Evolutionary conservation across 139 green algal species (phyloP).

Genomic region (Coelastrella sp.): DNA sequence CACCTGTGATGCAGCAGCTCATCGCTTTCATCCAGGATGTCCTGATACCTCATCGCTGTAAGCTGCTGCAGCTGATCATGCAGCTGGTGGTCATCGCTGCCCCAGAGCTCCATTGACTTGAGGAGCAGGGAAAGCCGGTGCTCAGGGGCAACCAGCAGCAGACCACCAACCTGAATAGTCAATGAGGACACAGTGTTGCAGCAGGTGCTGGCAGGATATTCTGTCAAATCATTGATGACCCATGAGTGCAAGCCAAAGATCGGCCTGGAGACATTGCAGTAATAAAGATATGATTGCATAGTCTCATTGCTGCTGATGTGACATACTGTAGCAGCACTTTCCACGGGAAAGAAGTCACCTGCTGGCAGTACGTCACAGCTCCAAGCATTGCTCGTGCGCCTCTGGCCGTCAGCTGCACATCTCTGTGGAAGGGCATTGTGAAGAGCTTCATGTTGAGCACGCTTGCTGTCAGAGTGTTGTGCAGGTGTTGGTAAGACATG

Average conservation of each 20-base stretch:
- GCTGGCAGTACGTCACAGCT: slow-evolving; percentile 48
- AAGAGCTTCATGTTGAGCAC: slow-evolving; percentile 61
- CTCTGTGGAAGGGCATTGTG: slow-evolving; percentile 63
- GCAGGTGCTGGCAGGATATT: background rate
- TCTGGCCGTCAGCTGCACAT: slow-evolving; percentile 47
- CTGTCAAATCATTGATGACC: no score
- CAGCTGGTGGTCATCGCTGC: background rate
- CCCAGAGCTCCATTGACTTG: slow-evolving; percentile 60
- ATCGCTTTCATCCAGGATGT: slow-evolving; percentile 78
- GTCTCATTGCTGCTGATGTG: no score
- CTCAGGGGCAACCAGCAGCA: slow-evolving; percentile 69
- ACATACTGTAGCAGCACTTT: no score
- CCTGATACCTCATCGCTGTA: slow-evolving; percentile 52
- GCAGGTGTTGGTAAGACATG: slow-evolving; percentile 60
- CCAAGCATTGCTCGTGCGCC: slow-evolving; percentile 45
- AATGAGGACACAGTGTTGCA: background rate
- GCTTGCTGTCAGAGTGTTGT: slow-evolving; percentile 57
- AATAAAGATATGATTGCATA: no score
- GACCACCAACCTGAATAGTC: slow-evolving; percentile 52
- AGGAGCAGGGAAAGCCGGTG: slow-evolving; percentile 64
- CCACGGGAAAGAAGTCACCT: slow-evolving; percentile 21
- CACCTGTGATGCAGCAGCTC: slow-evolving; percentile 73
- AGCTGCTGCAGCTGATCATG: background rate
- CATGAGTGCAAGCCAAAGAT: no score
- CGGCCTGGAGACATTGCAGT: no score